Base-by-base conservation (phyloP, 176 grass and related monocot species). In the Oryza longistaminata region DNA sequence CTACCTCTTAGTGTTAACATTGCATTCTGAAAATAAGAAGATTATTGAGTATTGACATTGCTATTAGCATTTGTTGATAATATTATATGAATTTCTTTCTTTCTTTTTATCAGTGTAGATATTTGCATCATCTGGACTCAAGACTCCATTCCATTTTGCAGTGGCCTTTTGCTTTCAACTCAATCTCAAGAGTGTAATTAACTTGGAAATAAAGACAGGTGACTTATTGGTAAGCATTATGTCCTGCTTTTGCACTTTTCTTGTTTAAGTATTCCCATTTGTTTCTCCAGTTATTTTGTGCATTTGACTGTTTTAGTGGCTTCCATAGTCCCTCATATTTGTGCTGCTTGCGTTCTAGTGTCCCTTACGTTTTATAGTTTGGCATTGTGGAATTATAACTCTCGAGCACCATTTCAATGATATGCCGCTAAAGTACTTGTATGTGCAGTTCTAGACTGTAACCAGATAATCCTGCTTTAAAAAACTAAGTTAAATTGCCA, bases 141-240 rank as follows among this genome's bases (percentile, higher is more conserved):
- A 71, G 68, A 60, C 2, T 74, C 68, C 62, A 39, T 75, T 55
- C 24, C 52, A 72, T 11, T 68, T 31, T 50, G 44, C 42, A 83
- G 31, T 2, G 17, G 50, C 19, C 26, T 83, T 58, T 10, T 70
- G 50, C 62, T 80, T 70, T 60, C 35, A 74, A 39, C 27, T 9
- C 0, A 19, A 78, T 74, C 39, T 62, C 31, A 64, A 64, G 12
- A 70, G 25, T 46, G 27, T 80, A 46, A 48, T 61, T 37, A 9
- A 52, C 69, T 79, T 87, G 49, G 49, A 48, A 66, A 79, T 83
- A 83, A 74, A 67, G 88, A 68, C 53, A 86, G 29, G 11, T 6
- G 19, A 17, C 80, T 61, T 79, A 16, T 69, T 40, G 89, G 89
- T 90, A 80, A 79, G 85, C n/a, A 61, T 37, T 75, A 62, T 64